A percentile compares a stretch with the other conserved stretches of the same genome.
phyloP scores from a whole-genome alignment of 176 grass and related monocot genomes.

The Chrysopogon serrulatus region DNA sequence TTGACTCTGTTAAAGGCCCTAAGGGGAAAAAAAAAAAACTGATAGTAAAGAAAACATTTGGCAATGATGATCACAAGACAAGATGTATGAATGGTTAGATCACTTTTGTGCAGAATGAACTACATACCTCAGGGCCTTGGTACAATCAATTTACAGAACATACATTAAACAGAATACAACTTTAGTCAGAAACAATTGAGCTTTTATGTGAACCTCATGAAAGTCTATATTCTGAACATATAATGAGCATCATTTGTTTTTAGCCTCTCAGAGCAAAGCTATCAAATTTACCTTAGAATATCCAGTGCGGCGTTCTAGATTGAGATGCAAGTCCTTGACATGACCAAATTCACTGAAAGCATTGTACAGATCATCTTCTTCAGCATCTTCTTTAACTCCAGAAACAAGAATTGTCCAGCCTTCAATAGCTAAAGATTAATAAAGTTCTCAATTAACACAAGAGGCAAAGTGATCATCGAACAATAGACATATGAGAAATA shows the following conservation, averaged over 20 bases:
- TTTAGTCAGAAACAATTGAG: background rate
- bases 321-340: constrained; percentile 54
- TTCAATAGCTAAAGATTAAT: constrained; percentile 42
- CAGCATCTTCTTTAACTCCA: constrained; percentile 51
- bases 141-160: background rate
- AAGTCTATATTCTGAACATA: background rate
- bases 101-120: background rate
- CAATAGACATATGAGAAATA: background rate
- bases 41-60: background rate
- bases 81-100: background rate
- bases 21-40: background rate
- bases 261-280: constrained; percentile 1
- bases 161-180: background rate
- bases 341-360: constrained; percentile 52
- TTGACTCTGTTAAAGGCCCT: background rate
- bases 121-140: background rate
- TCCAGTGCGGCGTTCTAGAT: constrained; percentile 53
- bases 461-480: background rate
- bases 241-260: background rate
- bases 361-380: constrained; percentile 50
- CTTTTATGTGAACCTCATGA: background rate
- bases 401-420: constrained; percentile 52
- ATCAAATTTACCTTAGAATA: constrained; percentile 51
- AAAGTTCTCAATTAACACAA: constrained; percentile 1
- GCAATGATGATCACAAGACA: background rate